phyloP scores from a whole-genome alignment of 805 yeast species.

The Kuraishia hungarica region DNA sequence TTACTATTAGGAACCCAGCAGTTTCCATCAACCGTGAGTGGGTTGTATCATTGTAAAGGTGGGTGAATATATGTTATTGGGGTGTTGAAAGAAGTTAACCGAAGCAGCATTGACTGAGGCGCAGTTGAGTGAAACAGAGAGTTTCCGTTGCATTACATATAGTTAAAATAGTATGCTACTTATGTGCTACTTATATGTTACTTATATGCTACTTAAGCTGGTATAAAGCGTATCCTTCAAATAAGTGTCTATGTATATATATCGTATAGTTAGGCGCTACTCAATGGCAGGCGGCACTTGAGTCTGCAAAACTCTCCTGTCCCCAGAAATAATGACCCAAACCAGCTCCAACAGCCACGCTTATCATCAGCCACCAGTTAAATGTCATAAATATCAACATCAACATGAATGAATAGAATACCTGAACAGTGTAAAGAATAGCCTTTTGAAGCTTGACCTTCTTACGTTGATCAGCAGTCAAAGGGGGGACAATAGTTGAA shows the following conservation, averaged over 20 bases:
- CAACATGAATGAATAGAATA: constrained; percentile 34
- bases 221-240: not conserved
- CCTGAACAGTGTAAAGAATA: constrained; percentile 28
- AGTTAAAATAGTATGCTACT: too few relatives aligned
- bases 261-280: too few relatives aligned
- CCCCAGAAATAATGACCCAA: constrained; percentile 24
- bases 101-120: too few relatives aligned
- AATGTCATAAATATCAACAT: constrained; percentile 42
- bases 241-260: too few relatives aligned
- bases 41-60: constrained; percentile 19
- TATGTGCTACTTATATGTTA: too few relatives aligned
- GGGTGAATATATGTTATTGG: too few relatives aligned
- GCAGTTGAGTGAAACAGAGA: too few relatives aligned
- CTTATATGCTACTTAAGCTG: too few relatives aligned
- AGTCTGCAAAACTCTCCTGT: not conserved
- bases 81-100: too few relatives aligned
- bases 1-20: constrained; percentile 39
- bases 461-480: constrained; percentile 7
- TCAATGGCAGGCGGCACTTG: not conserved
- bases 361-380: constrained; percentile 36
- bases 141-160: too few relatives aligned
- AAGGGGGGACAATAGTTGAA: not conserved
- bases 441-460: constrained; percentile 17
- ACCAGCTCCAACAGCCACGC: constrained; percentile 32
- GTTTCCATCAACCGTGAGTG: constrained; percentile 39